Percentiles rank a stretch among this genome's conserved stretches.
phyloP scores from a whole-genome alignment of 345 rosid species.

The Physaria fendleri region DNA sequence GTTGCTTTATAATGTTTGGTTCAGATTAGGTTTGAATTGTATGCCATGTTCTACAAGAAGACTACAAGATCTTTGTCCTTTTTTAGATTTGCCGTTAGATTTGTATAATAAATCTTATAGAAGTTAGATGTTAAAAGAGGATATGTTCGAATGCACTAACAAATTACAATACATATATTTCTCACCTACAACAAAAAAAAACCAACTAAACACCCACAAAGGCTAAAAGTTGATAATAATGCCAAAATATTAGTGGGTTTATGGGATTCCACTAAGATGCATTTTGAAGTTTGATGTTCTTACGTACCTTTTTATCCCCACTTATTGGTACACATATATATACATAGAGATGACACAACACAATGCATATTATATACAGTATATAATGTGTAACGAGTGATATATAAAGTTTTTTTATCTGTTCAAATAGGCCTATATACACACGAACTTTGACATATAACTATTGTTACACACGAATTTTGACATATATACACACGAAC shows the following conservation, averaged over 20 bases:
- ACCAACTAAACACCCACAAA: slow-evolving; percentile 22
- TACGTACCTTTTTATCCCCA: slow-evolving; percentile 28
- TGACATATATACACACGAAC: too few species aligned
- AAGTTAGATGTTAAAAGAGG: slow-evolving; percentile 11
- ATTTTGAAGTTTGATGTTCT: slow-evolving; percentile 29
- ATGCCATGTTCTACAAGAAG: slow-evolving; percentile 9
- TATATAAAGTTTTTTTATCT: not conserved
- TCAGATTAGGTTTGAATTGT: slow-evolving; percentile 10
- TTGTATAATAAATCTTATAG: not conserved
- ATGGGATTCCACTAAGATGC: slow-evolving; percentile 28
- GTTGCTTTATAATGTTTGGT: not conserved
- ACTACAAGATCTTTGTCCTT: slow-evolving; percentile 4
- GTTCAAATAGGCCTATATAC: too few species aligned
- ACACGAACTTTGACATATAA: too few species aligned
- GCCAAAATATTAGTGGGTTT: slow-evolving; percentile 32
- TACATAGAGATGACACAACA: slow-evolving; percentile 14
- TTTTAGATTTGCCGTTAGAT: slow-evolving; percentile 27
- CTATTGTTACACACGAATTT: too few species aligned
- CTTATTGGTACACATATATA: slow-evolving; percentile 24
- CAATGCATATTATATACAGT: not conserved
- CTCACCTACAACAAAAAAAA: slow-evolving; percentile 14
- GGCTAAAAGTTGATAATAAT: slow-evolving; percentile 25
- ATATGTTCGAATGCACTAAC: slow-evolving; percentile 22
- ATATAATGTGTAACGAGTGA: not conserved
- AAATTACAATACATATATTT: slow-evolving; percentile 2